Base-by-base conservation (phyloP, 202 grass and related monocot species). In the Musa balbisiana region DNA sequence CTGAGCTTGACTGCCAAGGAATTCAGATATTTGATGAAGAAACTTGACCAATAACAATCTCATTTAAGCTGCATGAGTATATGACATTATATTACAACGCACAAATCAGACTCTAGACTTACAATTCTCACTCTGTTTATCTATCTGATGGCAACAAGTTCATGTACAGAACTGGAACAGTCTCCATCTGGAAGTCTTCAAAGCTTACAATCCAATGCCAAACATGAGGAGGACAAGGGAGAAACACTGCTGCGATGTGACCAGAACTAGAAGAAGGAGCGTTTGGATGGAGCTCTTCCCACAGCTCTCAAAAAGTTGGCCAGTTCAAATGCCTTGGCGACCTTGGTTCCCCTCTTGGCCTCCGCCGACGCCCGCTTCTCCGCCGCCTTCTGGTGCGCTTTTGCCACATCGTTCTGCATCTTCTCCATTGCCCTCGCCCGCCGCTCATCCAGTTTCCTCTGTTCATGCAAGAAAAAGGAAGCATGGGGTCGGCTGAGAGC, bases 351-450 rank as follows among this genome's bases (percentile, higher is more conserved):
- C 10, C 84, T 79, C 75, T 97, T 92, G 12, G 93, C 85, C 87
- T 97, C 93, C 51, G 93, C 90, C 14, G 93, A 92, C 67, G 93
- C 93, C 77, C 93, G 81, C 87, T 88, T 97, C 64, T 97, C 93
- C 82, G 92, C 93, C 50, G 87, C 90, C 78, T 97, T 97, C 59
- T 50, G 90, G 51, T 78, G 90, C 53, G 93, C 90, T 77, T 74
- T 91, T 2, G 88, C 93, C 58, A 92, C 56, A 76, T 93, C 93
- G 77, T 97, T 97, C 86, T 93, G 93, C 56, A 88, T 86, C 87
- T 87, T 91, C 84, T 97, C 93, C 15, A 84, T 33, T 25, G 93
- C 93, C 83, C 83, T 91, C 54, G 93, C 93, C 8, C 88, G 79
- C 86, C 93, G 84, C 76, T 97, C 89, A 22, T 97, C 93, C 65